Evolutionary conservation across 2,329 filamentous ascomycete species (phyloP).

Genomic region (Xylaria sp.): DNA sequence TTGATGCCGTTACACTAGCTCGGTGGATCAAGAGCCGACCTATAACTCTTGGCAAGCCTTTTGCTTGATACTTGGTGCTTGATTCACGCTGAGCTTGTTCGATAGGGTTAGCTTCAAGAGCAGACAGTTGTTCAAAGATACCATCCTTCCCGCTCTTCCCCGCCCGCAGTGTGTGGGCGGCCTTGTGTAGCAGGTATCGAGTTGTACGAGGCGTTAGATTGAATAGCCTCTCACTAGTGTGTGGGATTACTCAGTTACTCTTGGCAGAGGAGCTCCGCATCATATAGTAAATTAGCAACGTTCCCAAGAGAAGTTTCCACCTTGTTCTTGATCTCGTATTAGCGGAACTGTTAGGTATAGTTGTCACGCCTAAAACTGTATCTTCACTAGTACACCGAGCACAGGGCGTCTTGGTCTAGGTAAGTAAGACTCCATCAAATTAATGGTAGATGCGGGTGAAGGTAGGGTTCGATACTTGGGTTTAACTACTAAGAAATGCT

Average conservation of each 20-base stretch:
- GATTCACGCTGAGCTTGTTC: neutral
- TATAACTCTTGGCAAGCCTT: neutral
- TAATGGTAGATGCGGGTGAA: no score
- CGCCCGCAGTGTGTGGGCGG: neutral
- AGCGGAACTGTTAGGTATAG: neutral
- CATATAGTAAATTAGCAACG: neutral
- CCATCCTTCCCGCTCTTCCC: constrained; percentile 1
- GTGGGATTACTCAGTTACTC: neutral
- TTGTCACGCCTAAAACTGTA: neutral
- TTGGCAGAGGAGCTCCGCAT: neutral
- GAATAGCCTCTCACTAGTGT: neutral
- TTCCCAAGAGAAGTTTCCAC: neutral
- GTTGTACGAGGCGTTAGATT: neutral
- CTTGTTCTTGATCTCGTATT: neutral
- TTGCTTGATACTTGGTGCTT: neutral
- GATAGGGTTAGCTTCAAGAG: neutral
- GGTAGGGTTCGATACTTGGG: no score
- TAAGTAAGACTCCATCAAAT: no score
- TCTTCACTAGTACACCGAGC: neutral
- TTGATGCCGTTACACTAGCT: neutral
- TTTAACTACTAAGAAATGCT: no score
- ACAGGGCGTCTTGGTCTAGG: no score
- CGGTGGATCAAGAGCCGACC: neutral
- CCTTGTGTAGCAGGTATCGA: neutral
- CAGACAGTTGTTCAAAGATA: neutral